Conservation (phyloP, 1,284 basidiomycete genomes). For the Cutaneotrichosporon spelunceum region DNA sequence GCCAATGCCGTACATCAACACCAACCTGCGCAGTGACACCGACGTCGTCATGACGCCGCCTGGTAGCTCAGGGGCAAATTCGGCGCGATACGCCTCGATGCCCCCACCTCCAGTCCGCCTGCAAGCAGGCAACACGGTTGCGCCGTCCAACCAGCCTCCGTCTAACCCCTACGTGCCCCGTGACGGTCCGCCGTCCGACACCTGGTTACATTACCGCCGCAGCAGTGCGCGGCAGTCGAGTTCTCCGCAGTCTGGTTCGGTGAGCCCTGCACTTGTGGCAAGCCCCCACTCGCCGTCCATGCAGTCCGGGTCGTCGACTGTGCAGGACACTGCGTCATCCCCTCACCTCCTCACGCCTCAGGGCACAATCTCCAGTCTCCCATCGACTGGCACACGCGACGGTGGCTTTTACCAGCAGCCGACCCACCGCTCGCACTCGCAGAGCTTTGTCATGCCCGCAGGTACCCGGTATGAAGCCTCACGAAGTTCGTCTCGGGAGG, state of each 20-base stretch:
- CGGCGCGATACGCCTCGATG: conserved; percentile 8
- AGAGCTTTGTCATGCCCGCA: conserved; percentile 37
- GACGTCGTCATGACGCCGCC: conserved; percentile 35
- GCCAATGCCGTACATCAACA: conserved; percentile 19
- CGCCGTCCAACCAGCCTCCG: conserved; percentile 5
- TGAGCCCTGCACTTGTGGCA: conserved; percentile 30
- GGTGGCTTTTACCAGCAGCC: conserved; percentile 3
- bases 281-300: conserved; percentile 35
- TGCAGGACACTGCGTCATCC: conserved; percentile 30
- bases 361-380: conserved; percentile 10
- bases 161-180: conserved; percentile 43
- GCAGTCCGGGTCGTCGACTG: conserved; percentile 19
- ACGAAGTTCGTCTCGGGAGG: conserved; percentile 4
- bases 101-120: conserved; percentile 16
- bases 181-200: conserved; percentile 18
- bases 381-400: conserved; percentile 10
- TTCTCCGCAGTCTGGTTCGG: conserved; percentile 35
- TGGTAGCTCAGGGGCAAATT: neutral
- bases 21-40: conserved; percentile 15
- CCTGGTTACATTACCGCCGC: conserved; percentile 20
- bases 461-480: conserved; percentile 11
- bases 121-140: neutral
- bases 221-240: conserved; percentile 20
- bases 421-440: conserved; percentile 22
- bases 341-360: conserved; percentile 25